Evolutionary conservation across 2,329 filamentous ascomycete genomes (phyloP), one percentile per base, ranked within the genome.

Genomic region (Corniculantispora saksenae): DNA sequence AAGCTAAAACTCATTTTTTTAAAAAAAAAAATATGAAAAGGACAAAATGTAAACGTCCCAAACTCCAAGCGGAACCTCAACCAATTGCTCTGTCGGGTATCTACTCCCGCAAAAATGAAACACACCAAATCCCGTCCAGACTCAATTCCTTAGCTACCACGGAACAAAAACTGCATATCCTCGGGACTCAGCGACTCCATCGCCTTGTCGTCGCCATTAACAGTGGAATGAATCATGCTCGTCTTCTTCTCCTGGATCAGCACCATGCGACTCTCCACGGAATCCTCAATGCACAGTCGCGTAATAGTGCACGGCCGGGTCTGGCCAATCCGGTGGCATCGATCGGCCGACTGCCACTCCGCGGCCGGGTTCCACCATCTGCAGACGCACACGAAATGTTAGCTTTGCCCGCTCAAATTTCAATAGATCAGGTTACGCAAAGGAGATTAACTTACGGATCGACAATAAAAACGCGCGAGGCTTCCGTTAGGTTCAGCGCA

Each of bases 301-400:
- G 94, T 98, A 71, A 99, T 97, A 43, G 92, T 92, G 75, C 95
- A 98, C 32, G 94, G 94, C 9, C 95, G 91, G 55, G 89, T 92
- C 81, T 99, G 95, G 38, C 95, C 95, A 70, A 98, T 99, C 64
- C 95, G 93, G 79, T 98, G 95, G 74, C 91, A 93, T 69, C 92
- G 87, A 76, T 99, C 95, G 3, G 95, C 95, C 67, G 91, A 95
- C 79, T 99, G 95, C 95, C 95, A 99, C 80, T 99, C 95, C 0
- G 94, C 94, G n/a, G 94, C 94, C n/a, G 95, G 95, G 71, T 98
- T 98, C 95, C 95, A 99, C 95, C 95, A 98, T 70, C 91, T 93
- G 70, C 25, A 3, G 8, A 25, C 48, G n/a, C n/a, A n/a, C 3
- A n/a, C 29, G 47, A n/a, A n/a, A 43, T 67, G 38, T 66, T 29